phyloP scores from a whole-genome alignment of 139 green algal species.

The Volvox africanus region DNA sequence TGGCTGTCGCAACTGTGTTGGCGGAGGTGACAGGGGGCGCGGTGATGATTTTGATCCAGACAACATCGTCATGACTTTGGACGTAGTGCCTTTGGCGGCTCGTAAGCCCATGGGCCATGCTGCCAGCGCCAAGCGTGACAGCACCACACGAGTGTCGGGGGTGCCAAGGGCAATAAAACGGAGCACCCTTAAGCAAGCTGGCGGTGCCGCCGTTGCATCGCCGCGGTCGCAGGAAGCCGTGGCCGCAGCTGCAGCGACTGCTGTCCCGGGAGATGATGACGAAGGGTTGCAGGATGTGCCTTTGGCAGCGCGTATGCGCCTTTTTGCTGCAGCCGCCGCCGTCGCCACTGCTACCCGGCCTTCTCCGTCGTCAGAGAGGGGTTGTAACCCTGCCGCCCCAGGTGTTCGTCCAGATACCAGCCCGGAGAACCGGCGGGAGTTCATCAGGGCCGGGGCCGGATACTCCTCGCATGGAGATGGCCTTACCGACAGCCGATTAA shows the following conservation, averaged over 20 bases:
- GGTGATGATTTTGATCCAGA: constrained; percentile 46
- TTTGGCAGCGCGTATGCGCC: constrained; percentile 5
- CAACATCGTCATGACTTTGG: constrained; percentile 47
- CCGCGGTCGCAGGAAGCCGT: background rate
- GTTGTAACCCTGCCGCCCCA: too few species aligned
- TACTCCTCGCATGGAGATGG: too few species aligned
- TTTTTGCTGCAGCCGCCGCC: background rate
- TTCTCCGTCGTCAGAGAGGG: too few species aligned
- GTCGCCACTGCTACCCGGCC: too few species aligned
- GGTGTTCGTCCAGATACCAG: too few species aligned
- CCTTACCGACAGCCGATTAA: too few species aligned
- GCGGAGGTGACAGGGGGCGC: background rate
- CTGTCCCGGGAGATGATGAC: background rate
- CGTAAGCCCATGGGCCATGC: background rate
- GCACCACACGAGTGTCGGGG: background rate
- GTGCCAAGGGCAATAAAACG: background rate
- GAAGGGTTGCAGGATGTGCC: background rate
- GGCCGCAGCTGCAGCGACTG: background rate
- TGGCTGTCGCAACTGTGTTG: background rate
- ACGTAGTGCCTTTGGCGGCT: constrained; percentile 6
- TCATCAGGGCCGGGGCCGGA: too few species aligned
- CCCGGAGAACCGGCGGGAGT: too few species aligned
- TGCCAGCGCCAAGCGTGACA: background rate
- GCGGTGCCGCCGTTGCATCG: background rate
- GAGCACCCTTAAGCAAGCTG: background rate